Evolutionary conservation across 768 basidiomycete species (phyloP).

Genomic region (Mycena olivaceomarginata): DNA sequence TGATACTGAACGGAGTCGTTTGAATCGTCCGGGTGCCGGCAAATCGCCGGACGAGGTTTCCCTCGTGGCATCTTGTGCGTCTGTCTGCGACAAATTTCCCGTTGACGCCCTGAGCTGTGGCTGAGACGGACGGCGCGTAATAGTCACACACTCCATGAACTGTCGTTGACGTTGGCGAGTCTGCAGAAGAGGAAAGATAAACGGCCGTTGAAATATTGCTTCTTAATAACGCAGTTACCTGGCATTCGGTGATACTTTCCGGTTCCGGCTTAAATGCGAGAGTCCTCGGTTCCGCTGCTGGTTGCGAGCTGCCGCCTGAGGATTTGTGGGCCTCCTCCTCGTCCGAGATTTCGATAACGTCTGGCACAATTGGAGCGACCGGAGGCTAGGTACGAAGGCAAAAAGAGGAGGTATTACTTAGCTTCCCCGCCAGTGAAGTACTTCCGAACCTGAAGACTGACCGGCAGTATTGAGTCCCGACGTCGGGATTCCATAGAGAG

Average conservation of each 20-base stretch:
- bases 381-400: neutral
- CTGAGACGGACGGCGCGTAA: neutral
- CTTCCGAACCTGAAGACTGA: neutral
- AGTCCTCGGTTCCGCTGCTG: neutral
- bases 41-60: neutral
- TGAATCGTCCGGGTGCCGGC: conserved; percentile 11
- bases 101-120: neutral
- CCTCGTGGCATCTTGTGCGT: neutral
- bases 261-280: too few species aligned
- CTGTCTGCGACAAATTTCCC: neutral
- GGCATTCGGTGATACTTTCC: neutral
- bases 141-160: conserved; percentile 17
- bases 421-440: neutral
- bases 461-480: neutral
- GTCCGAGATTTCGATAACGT: conserved; percentile 36
- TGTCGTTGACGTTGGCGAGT: neutral
- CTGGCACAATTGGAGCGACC: neutral
- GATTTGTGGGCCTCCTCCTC: conserved; percentile 1
- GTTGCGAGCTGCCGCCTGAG: neutral
- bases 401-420: neutral
- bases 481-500: neutral
- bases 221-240: neutral
- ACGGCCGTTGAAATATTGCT: neutral
- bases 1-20: conserved; percentile 17
- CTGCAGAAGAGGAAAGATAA: neutral